These are phyloP conservation scores for Fusarium denticulatum DNA, from an alignment of 2,329 filamentous ascomycete genomes.

Conservation along the genomic window DNA sequence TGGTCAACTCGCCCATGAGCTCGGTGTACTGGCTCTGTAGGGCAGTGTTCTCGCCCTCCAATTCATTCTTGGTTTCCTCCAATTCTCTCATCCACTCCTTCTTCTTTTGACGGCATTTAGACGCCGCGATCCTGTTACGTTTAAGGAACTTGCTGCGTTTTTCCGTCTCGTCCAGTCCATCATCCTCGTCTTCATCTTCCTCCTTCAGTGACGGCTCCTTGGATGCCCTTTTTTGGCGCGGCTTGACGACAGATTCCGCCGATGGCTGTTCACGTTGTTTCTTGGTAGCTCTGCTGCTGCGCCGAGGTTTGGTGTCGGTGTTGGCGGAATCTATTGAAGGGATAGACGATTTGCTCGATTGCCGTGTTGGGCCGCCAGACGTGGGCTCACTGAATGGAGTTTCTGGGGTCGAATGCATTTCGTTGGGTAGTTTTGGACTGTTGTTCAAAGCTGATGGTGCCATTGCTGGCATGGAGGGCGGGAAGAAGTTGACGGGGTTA, in stretches of 20 bases:
- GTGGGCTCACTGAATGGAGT: neutral
- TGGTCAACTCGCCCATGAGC: slow-evolving; percentile 56
- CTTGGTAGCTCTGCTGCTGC: neutral
- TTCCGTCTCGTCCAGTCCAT: slow-evolving; percentile 39
- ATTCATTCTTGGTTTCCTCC: slow-evolving; percentile 55
- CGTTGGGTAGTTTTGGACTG: slow-evolving; percentile 7
- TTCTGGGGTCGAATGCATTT: slow-evolving; percentile 18
- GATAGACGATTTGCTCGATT: slow-evolving; percentile 36
- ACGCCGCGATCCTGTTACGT: slow-evolving; percentile 77
- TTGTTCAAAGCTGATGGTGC: neutral
- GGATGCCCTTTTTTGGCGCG: neutral
- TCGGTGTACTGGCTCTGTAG: slow-evolving; percentile 56
- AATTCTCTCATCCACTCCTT: slow-evolving; percentile 63
- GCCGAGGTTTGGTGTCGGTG: neutral
- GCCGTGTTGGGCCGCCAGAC: slow-evolving; percentile 8
- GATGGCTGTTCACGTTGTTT: neutral
- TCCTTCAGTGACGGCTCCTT: slow-evolving; percentile 9
- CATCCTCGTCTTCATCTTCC: slow-evolving; percentile 33
- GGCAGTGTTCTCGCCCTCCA: slow-evolving; percentile 56
- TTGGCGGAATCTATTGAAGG: slow-evolving; percentile 3
- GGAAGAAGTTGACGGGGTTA: neutral
- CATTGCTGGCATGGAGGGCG: neutral
- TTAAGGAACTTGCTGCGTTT: slow-evolving; percentile 70
- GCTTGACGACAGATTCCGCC: too few species aligned
- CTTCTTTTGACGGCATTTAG: slow-evolving; percentile 77